Conservation (phyloP, 345 rosid species). For the Gossypium arboreum region DNA sequence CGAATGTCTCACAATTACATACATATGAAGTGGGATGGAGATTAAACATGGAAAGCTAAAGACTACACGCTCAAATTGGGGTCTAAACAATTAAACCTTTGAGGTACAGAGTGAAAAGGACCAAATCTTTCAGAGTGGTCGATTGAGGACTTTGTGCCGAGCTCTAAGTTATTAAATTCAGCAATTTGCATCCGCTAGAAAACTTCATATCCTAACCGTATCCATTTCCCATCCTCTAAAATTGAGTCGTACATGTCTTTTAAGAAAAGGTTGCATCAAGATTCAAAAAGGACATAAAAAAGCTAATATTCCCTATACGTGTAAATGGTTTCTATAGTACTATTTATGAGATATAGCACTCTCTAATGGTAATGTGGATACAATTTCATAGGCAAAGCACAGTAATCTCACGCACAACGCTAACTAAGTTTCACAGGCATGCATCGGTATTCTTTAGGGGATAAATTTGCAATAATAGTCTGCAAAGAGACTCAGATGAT, state of each 20-base stretch:
- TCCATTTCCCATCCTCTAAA: background rate
- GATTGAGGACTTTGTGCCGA: too few species aligned
- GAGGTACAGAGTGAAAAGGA: too few species aligned
- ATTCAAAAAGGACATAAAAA: background rate
- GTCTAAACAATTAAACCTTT: too few species aligned
- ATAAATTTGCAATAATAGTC: background rate
- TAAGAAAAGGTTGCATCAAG: slow-evolving; percentile 1
- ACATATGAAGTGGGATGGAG: background rate
- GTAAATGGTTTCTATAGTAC: background rate
- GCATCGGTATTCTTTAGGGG: background rate
- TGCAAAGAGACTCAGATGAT: background rate
- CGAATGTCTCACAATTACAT: background rate
- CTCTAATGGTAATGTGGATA: background rate
- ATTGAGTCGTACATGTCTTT: background rate
- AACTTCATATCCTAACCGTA: background rate
- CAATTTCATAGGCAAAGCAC: slow-evolving; percentile 1
- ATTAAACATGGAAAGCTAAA: background rate
- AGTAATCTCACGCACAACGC: background rate
- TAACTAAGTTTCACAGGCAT: background rate
- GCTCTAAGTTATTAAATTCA: background rate
- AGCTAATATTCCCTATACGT: background rate
- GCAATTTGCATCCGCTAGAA: background rate
- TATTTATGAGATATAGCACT: background rate
- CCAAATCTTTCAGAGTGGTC: too few species aligned
- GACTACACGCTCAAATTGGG: too few species aligned